These are phyloP conservation scores for Phytopythium kandeliae DNA, from an alignment of 352 stramenopile species.

Conservation along the genomic window DNA sequence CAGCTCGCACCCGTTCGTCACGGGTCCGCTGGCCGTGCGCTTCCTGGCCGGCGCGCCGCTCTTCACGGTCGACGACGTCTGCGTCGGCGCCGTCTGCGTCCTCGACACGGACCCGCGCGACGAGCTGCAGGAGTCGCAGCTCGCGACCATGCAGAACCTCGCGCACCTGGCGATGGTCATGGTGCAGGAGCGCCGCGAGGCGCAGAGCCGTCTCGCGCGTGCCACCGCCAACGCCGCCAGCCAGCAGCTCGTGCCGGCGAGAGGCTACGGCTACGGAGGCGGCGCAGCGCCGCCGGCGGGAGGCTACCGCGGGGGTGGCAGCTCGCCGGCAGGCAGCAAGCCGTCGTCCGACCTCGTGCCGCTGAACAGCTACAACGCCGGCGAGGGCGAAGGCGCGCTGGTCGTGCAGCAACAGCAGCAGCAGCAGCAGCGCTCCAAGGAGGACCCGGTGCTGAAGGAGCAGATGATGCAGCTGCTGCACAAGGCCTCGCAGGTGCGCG, in stretches of 20 bases:
- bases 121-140: slow-evolving; percentile 59
- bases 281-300: neutral
- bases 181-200: slow-evolving; percentile 78
- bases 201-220: slow-evolving; percentile 42
- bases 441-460: slow-evolving; percentile 75
- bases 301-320: slow-evolving; percentile 8
- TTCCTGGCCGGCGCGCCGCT: slow-evolving; percentile 94
- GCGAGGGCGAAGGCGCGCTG: slow-evolving; percentile 34
- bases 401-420: slow-evolving; percentile 41
- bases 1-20: slow-evolving; percentile 85
- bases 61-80: slow-evolving; percentile 78
- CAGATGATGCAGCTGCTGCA: slow-evolving; percentile 85
- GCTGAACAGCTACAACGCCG: slow-evolving; percentile 41
- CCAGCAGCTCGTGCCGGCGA: slow-evolving; percentile 46
- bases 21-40: slow-evolving; percentile 83
- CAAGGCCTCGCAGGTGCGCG: slow-evolving; percentile 73
- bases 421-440: slow-evolving; percentile 24
- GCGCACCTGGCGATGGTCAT: slow-evolving; percentile 83
- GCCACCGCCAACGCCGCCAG: slow-evolving; percentile 15
- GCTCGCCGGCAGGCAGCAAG: neutral
- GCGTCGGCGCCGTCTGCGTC: slow-evolving; percentile 72
- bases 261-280: slow-evolving; percentile 5
- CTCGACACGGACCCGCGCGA: slow-evolving; percentile 68
- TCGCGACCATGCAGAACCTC: slow-evolving; percentile 83
- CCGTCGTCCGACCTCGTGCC: slow-evolving; percentile 68